Conservation (phyloP, 768 basidiomycete species). For the Tulasnella calospora region DNA sequence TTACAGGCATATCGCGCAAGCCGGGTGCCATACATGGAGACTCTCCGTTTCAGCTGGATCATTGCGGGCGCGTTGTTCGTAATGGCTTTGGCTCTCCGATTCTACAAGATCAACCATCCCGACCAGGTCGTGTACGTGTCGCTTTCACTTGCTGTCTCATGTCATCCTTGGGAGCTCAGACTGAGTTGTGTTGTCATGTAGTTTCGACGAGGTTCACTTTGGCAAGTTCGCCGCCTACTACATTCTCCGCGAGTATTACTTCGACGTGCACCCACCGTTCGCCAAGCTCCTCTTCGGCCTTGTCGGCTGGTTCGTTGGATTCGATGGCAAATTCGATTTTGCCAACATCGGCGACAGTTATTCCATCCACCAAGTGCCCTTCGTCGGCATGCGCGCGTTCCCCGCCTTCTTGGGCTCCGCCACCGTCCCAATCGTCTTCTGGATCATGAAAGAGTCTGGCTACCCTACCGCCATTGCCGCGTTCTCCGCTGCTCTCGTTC, state of each 20-base stretch:
- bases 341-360: conserved; percentile 95
- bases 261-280: conserved; percentile 97
- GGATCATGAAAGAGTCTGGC: conserved; percentile 96
- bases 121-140: conserved; percentile 85
- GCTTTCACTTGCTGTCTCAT: background rate
- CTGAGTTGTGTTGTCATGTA: conserved; percentile 34
- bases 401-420: conserved; percentile 88
- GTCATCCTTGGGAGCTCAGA: background rate
- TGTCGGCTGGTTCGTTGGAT: conserved; percentile 94
- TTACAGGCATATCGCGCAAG: conserved; percentile 12
- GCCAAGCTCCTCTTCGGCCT: conserved; percentile 93
- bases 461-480: conserved; percentile 87
- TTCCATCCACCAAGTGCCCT: conserved; percentile 79
- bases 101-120: conserved; percentile 91
- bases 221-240: conserved; percentile 98
- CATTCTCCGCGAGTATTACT: conserved; percentile 90
- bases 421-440: conserved; percentile 86
- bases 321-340: conserved; percentile 90
- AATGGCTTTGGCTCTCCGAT: conserved; percentile 75
- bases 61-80: conserved; percentile 43
- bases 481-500: conserved; percentile 78
- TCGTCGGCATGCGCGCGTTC: conserved; percentile 86
- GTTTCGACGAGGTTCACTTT: conserved; percentile 98
- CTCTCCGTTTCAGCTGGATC: background rate
- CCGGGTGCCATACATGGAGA: conserved; percentile 18